Conservation (phyloP, 352 stramenopile species). For the Pythium volutum region DNA sequence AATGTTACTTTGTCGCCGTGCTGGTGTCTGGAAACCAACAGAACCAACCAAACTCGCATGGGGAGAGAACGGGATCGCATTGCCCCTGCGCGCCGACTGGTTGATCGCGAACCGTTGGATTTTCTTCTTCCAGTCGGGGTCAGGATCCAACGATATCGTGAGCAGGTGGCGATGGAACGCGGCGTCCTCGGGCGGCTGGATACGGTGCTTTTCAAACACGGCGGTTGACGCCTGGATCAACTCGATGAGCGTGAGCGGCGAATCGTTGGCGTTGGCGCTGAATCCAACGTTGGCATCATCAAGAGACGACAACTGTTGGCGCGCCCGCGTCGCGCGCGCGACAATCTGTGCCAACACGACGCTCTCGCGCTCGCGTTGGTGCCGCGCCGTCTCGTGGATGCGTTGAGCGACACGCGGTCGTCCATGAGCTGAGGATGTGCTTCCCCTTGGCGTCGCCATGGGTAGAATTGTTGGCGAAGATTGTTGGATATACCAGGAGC, state of each 20-base stretch:
- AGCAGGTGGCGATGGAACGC: slow-evolving; percentile 56
- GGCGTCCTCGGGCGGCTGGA: slow-evolving; percentile 41
- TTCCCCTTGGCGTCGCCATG: slow-evolving; percentile 6
- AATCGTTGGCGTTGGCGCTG: neutral
- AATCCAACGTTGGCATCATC: neutral
- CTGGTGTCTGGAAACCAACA: neutral
- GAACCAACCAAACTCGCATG: neutral
- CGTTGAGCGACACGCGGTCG: neutral
- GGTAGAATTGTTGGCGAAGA: neutral
- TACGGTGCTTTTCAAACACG: slow-evolving; percentile 50
- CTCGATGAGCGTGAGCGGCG: slow-evolving; percentile 53
- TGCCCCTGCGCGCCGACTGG: neutral
- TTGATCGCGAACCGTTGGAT: slow-evolving; percentile 34
- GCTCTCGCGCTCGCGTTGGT: slow-evolving; percentile 17
- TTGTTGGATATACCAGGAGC: slow-evolving; percentile 3
- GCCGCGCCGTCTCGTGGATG: slow-evolving; percentile 2
- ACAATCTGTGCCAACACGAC: slow-evolving; percentile 54
- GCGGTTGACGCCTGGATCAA: slow-evolving; percentile 54
- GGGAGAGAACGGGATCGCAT: neutral
- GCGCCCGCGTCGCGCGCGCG: slow-evolving; percentile 28
- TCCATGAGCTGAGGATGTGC: neutral
- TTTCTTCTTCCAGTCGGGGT: slow-evolving; percentile 57
- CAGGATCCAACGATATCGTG: slow-evolving; percentile 49
- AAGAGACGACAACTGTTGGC: neutral
- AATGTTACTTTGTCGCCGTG: neutral